Evolutionary conservation across 371 early-diverging fungal species (phyloP).

Genomic region (Mortierella polycephala): DNA sequence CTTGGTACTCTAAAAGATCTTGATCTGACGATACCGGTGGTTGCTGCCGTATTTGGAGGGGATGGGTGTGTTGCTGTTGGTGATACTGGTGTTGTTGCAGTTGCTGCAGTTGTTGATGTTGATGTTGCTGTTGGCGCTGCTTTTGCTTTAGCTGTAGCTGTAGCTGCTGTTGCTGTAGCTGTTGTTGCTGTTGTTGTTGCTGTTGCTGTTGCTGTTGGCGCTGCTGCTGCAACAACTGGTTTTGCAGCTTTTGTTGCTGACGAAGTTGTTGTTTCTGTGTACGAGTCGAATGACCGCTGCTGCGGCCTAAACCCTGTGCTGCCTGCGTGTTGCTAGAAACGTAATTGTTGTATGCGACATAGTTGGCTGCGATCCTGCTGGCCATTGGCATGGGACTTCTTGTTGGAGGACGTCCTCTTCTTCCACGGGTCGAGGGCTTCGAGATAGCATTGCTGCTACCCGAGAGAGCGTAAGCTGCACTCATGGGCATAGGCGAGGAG

Average conservation of each 20-base stretch:
- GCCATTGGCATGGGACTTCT: slow-evolving; percentile 42
- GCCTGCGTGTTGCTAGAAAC: slow-evolving; percentile 52
- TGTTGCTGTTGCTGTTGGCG: slow-evolving; percentile 25
- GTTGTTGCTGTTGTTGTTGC: slow-evolving; percentile 35
- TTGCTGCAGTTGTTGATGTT: slow-evolving; percentile 15
- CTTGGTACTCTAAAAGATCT: slow-evolving; percentile 15
- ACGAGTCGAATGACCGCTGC: slow-evolving; percentile 27
- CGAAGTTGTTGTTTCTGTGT: slow-evolving; percentile 47
- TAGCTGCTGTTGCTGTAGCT: slow-evolving; percentile 23
- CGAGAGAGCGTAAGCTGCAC: slow-evolving; percentile 27
- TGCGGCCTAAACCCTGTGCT: slow-evolving; percentile 48
- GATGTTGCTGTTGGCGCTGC: slow-evolving; percentile 8
- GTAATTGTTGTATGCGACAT: slow-evolving; percentile 54
- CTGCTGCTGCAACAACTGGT: slow-evolving; percentile 35
- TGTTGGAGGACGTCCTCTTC: slow-evolving; percentile 38
- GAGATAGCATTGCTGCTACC: slow-evolving; percentile 10
- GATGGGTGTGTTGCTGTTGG: background rate
- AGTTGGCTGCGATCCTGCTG: slow-evolving; percentile 46
- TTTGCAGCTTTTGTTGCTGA: slow-evolving; percentile 35
- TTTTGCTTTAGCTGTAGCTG: slow-evolving; percentile 12
- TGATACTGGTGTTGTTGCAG: slow-evolving; percentile 9
- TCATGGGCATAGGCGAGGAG: slow-evolving; percentile 53
- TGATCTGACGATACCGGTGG: slow-evolving; percentile 26
- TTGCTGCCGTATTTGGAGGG: slow-evolving; percentile 8
- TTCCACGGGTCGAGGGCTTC: slow-evolving; percentile 14